These are phyloP conservation scores for Ganoderma meredithae DNA, from an alignment of 1,284 basidiomycete genomes.

Conservation along the genomic window DNA sequence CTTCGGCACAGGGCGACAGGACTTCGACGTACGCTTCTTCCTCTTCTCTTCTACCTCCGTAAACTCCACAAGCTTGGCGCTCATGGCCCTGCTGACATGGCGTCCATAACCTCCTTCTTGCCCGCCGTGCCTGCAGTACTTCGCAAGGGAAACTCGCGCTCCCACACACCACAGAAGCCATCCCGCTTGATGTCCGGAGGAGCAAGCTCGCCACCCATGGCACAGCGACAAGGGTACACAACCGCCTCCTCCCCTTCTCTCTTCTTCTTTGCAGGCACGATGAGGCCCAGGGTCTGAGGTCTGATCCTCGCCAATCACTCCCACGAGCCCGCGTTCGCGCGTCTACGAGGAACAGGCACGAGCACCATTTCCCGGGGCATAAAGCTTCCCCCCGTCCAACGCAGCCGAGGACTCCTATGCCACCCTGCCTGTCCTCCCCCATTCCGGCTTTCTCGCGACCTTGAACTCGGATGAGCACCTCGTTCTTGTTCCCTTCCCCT, in stretches of 20 bases:
- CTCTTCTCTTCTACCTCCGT: neutral
- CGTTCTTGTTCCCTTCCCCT: conserved; percentile 72
- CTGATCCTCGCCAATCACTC: conserved; percentile 66
- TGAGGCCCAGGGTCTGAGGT: conserved; percentile 56
- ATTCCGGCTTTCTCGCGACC: conserved; percentile 48
- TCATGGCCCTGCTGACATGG: conserved; percentile 42
- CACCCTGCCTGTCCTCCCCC: no score
- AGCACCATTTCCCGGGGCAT: no score
- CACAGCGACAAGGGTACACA: conserved; percentile 57
- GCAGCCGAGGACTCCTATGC: no score
- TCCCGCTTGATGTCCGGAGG: conserved; percentile 48
- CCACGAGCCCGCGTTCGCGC: conserved; percentile 62
- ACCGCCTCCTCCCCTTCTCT: conserved; percentile 55
- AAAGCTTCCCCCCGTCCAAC: no score
- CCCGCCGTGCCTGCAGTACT: conserved; percentile 57
- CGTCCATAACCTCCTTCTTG: conserved; percentile 54
- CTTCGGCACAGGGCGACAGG: conserved; percentile 69
- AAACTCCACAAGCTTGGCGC: no score
- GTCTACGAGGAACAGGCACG: conserved; percentile 48
- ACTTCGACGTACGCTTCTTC: conserved; percentile 62
- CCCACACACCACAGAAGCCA: conserved; percentile 51
- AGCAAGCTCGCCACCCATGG: conserved; percentile 76
- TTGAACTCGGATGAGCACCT: conserved; percentile 73
- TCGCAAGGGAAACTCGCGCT: conserved; percentile 57
- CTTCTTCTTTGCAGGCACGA: conserved; percentile 69